A percentile compares a stretch with the other conserved stretches of the same genome.
phyloP scores from a whole-genome alignment of 1,284 basidiomycete species.

The Sphagnurus paluster region DNA sequence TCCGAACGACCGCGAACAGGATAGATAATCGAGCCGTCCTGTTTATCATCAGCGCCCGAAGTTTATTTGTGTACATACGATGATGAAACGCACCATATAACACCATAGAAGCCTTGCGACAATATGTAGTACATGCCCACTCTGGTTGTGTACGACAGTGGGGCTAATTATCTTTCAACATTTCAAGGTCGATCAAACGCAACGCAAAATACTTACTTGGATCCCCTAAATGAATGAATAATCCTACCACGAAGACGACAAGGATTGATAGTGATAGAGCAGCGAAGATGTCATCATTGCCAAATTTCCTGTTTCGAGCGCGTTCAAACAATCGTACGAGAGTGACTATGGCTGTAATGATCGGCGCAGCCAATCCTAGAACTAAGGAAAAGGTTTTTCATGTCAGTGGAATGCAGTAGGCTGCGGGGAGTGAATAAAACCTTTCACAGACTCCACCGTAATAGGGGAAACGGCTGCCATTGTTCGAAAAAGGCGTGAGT shows the following conservation, averaged over 20 bases:
- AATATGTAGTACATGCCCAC: constrained; percentile 19
- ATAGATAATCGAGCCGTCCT: constrained; percentile 28
- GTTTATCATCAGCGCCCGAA: not conserved
- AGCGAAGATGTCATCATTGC: constrained; percentile 16
- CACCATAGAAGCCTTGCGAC: constrained; percentile 19
- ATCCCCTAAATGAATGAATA: constrained; percentile 18
- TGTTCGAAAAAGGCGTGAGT: not conserved
- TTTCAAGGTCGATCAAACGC: not conserved
- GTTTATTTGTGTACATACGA: not conserved
- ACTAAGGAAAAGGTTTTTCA: not conserved
- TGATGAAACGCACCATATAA: constrained; percentile 17
- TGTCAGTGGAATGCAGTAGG: not conserved
- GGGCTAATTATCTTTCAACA: constrained; percentile 2
- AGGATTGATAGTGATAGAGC: constrained; percentile 14
- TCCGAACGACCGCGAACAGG: constrained; percentile 25
- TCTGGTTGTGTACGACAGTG: constrained; percentile 9
- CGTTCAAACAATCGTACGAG: constrained; percentile 15
- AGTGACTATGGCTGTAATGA: constrained; percentile 14
- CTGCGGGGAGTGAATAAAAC: not conserved
- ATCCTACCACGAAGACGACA: constrained; percentile 14
- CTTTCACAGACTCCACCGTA: constrained; percentile 7
- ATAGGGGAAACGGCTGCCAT: constrained; percentile 7
- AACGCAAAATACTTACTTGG: constrained; percentile 10
- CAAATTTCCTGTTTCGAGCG: constrained; percentile 12
- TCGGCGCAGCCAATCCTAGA: constrained; percentile 10